Conservation (phyloP, 1,284 basidiomycete species). For the Coriolopsis trogii region DNA sequence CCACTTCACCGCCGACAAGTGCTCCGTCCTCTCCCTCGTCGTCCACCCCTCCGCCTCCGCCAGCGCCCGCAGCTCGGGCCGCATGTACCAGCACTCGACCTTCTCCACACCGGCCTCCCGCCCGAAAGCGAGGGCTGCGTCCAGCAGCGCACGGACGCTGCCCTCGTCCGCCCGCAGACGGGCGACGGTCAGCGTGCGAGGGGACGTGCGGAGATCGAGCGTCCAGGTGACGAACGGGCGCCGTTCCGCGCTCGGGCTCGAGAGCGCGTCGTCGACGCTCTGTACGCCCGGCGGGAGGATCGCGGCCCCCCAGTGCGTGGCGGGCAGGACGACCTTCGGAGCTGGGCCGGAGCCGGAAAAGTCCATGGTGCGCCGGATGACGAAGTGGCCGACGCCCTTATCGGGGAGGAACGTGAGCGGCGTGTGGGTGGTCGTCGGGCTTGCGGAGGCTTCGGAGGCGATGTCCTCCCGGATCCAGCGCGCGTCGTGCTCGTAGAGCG, state of each 20-base stretch:
- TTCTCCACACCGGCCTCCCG: conserved; percentile 40
- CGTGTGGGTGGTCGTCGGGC: conserved; percentile 10
- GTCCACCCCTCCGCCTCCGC: conserved; percentile 42
- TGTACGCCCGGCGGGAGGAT: conserved; percentile 9
- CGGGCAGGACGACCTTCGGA: conserved; percentile 17
- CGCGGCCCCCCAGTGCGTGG: conserved; percentile 46
- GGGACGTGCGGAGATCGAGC: conserved; percentile 40
- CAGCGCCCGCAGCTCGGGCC: conserved; percentile 36
- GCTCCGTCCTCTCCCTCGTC: conserved; percentile 45
- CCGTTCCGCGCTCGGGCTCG: not conserved
- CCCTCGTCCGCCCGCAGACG: conserved; percentile 44
- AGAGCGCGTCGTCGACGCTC: not conserved
- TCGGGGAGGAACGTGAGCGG: conserved; percentile 49
- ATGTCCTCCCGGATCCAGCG: conserved; percentile 27
- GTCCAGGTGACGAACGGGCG: conserved; percentile 55
- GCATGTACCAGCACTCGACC: conserved; percentile 62
- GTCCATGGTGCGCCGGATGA: conserved; percentile 30
- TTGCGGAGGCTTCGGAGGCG: conserved; percentile 1
- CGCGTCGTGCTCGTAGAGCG: conserved; percentile 27
- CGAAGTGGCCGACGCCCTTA: conserved; percentile 49
- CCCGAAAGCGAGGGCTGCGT: conserved; percentile 42
- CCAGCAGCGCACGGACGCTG: conserved; percentile 44
- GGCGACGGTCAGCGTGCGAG: conserved; percentile 51
- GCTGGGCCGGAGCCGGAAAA: conserved; percentile 20
- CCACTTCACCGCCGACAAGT: conserved; percentile 60